Conservation (phyloP, 306 rosid species). For the Cyclanthera cordifolia region DNA sequence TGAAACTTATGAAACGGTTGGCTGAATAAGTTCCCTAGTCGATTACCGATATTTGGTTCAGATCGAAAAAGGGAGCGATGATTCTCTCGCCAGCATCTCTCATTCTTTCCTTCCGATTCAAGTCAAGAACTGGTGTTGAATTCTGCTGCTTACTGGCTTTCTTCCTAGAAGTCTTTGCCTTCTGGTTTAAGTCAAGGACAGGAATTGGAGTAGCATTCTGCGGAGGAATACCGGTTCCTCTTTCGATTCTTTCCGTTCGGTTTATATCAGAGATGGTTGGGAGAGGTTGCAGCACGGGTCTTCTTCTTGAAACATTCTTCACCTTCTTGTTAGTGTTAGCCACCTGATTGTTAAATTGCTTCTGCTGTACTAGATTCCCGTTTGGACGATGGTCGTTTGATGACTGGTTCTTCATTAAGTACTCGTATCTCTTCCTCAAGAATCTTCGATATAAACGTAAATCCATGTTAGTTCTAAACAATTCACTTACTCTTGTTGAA, state of each 20-base stretch:
- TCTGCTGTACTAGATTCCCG: constrained; percentile 23
- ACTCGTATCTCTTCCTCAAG: constrained; percentile 48
- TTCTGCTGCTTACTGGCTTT: constrained; percentile 29
- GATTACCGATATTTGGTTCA: constrained; percentile 92
- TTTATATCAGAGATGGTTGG: constrained; percentile 19
- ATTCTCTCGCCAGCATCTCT: constrained; percentile 52
- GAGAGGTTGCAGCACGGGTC: constrained; percentile 21
- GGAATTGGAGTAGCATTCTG: constrained; percentile 30
- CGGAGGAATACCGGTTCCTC: constrained; percentile 24
- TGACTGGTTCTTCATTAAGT: constrained; percentile 38
- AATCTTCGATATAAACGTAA: constrained; percentile 39
- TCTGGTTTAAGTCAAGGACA: constrained; percentile 53
- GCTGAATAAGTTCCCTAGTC: neutral
- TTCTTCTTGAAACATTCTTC: constrained; percentile 41
- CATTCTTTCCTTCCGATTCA: constrained; percentile 48
- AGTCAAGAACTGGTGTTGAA: constrained; percentile 35
- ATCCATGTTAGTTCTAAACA: neutral
- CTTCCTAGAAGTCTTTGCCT: constrained; percentile 34
- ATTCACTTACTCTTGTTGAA: neutral
- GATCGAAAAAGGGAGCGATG: constrained; percentile 49
- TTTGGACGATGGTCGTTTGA: constrained; percentile 27
- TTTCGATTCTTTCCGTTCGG: constrained; percentile 37
- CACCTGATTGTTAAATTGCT: constrained; percentile 30
- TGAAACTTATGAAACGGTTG: neutral
- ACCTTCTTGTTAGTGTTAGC: constrained; percentile 28